These are phyloP conservation scores for Strobilomyces confusus DNA, from an alignment of 768 basidiomycete genomes.

Conservation along the genomic window DNA sequence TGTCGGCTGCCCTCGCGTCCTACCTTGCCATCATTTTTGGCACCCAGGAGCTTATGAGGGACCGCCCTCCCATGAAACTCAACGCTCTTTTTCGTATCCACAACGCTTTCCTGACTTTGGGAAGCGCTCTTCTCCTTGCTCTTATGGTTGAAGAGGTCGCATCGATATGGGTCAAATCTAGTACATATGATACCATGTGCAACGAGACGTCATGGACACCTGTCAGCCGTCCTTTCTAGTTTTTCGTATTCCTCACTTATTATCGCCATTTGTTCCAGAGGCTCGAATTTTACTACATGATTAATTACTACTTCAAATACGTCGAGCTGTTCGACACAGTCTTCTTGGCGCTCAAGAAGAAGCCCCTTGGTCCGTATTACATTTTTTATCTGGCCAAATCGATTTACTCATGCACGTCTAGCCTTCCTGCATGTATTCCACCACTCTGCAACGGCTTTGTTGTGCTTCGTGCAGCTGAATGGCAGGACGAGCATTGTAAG, in stretches of 20 bases:
- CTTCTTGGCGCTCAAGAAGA: conserved; percentile 98
- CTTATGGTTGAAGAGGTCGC: conserved; percentile 90
- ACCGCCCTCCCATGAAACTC: conserved; percentile 66
- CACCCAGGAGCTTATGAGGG: conserved; percentile 80
- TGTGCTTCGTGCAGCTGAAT: conserved; percentile 93
- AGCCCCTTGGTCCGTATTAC: conserved; percentile 73
- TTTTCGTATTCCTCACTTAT: not conserved
- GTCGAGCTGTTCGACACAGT: conserved; percentile 94
- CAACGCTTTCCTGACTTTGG: conserved; percentile 82
- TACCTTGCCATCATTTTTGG: conserved; percentile 92
- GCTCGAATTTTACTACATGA: conserved; percentile 95
- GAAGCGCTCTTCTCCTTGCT: conserved; percentile 79
- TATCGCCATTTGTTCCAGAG: conserved; percentile 42
- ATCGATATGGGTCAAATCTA: conserved; percentile 70
- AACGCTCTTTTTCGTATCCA: conserved; percentile 84
- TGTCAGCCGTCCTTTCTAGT: conserved; percentile 52
- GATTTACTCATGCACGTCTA: conserved; percentile 27
- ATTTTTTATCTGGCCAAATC: not conserved
- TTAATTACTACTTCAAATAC: conserved; percentile 99
- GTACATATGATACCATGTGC: conserved; percentile 78
- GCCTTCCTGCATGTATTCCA: conserved; percentile 99
- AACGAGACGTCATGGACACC: conserved; percentile 76
- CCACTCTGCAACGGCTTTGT: conserved; percentile 93
- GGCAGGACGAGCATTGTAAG: conserved; percentile 91
- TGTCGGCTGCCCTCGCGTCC: conserved; percentile 61